These are phyloP conservation scores for Biscogniauxia sp. DNA, from an alignment of 2,329 filamentous ascomycete species.

Conservation along the genomic window DNA sequence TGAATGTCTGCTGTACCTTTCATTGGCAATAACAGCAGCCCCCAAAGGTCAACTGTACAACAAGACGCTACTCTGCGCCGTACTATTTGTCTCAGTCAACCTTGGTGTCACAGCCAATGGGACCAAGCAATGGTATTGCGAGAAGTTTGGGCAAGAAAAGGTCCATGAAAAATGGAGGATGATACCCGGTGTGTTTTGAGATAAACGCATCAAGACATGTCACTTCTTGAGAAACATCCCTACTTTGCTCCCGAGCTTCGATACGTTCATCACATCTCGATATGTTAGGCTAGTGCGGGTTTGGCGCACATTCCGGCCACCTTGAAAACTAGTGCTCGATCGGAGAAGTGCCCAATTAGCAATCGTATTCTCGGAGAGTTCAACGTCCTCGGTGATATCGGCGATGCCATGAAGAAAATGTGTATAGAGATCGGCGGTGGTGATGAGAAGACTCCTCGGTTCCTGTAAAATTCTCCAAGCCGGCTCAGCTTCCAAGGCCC, in stretches of 20 bases:
- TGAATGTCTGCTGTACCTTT: conserved; percentile 80
- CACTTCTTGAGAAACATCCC: conserved; percentile 47
- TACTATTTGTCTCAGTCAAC: conserved; percentile 74
- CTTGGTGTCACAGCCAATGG: conserved; percentile 76
- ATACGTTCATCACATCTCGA: conserved; percentile 82
- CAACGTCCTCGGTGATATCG: conserved; percentile 62
- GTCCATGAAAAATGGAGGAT: conserved; percentile 69
- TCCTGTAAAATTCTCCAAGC: conserved; percentile 72
- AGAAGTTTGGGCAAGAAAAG: conserved; percentile 68
- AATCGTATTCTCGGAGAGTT: conserved; percentile 60
- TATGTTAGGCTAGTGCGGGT: conserved; percentile 74
- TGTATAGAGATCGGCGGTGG: conserved; percentile 65
- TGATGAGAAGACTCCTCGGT: conserved; percentile 75
- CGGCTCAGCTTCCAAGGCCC: conserved; percentile 51
- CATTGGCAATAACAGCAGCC: conserved; percentile 72
- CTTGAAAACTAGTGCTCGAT: conserved; percentile 42
- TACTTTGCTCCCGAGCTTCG: conserved; percentile 67
- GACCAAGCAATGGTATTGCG: conserved; percentile 75
- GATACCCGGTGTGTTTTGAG: conserved; percentile 66
- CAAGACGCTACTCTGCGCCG: conserved; percentile 66
- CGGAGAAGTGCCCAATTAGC: conserved; percentile 71
- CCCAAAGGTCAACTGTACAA: conserved; percentile 67
- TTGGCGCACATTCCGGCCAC: conserved; percentile 55
- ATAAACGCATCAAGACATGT: conserved; percentile 14
- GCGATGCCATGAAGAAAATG: conserved; percentile 74